Percentiles rank a stretch among this genome's conserved stretches.
These are phyloP conservation scores for Fonticula alba DNA, from an alignment of 78 protist genomes.

Conservation along the genomic window DNA sequence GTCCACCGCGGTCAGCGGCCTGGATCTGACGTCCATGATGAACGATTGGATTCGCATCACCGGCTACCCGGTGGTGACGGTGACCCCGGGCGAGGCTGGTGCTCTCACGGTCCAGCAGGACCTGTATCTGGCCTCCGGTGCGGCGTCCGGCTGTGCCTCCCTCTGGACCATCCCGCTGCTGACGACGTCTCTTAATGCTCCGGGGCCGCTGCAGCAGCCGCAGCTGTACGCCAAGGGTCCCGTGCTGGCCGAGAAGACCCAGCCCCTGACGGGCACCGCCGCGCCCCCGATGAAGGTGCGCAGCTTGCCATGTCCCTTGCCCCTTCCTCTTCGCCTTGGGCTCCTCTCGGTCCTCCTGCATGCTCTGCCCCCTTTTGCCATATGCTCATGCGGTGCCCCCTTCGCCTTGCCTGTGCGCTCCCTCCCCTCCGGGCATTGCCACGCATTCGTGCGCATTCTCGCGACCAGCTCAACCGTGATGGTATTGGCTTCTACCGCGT, in stretches of 20 bases:
- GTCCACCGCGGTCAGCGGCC: conserved; percentile 16
- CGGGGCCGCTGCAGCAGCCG: neutral
- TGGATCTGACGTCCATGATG: conserved; percentile 40
- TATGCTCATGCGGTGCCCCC: no score
- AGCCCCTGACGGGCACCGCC: no score
- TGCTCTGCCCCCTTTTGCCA: no score
- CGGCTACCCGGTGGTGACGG: conserved; percentile 67
- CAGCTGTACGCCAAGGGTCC: no score
- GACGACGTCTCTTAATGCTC: neutral
- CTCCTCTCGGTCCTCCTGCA: no score
- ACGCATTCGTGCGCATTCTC: neutral
- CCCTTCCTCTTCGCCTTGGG: no score
- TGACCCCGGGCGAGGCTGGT: conserved; percentile 1
- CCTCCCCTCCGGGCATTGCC: neutral
- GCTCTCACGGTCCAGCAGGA: conserved; percentile 16
- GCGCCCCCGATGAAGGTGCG: no score
- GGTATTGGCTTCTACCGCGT: conserved; percentile 59
- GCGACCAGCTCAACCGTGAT: conserved; percentile 37
- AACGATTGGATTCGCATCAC: conserved; percentile 32
- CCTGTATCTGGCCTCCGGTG: conserved; percentile 6
- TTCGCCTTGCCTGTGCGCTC: neutral
- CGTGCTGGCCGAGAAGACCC: neutral
- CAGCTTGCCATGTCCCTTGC: no score
- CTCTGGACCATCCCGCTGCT: neutral
- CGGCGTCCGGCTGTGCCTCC: neutral